These are phyloP conservation scores for Yamadazyma trypodendri DNA, from an alignment of 1,139 yeast species.

Conservation along the genomic window DNA sequence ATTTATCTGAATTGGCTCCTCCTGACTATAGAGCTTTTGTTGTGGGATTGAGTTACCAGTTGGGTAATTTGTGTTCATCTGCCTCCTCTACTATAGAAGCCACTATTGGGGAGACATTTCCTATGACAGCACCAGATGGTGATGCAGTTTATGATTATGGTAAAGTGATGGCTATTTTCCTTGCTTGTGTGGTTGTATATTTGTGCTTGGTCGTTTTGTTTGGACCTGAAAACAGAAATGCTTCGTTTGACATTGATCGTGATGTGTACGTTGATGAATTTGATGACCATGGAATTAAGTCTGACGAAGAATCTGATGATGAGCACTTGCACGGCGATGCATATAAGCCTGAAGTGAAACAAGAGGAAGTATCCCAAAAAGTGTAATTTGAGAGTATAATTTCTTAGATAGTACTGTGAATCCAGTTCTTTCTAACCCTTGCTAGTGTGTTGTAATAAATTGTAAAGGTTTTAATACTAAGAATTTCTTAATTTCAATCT, in stretches of 20 bases:
- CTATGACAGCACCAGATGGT: conserved; percentile 23
- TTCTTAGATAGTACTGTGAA: too few species aligned
- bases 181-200: conserved; percentile 74
- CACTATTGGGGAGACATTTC: conserved; percentile 68
- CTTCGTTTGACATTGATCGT: conserved; percentile 27
- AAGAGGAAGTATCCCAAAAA: background rate
- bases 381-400: too few species aligned
- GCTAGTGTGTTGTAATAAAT: background rate
- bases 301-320: conserved; percentile 12
- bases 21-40: conserved; percentile 75
- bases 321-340: background rate
- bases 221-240: conserved; percentile 72
- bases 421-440: background rate
- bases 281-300: conserved; percentile 14
- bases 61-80: conserved; percentile 81
- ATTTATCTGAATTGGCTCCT: conserved; percentile 71
- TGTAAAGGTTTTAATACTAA: background rate
- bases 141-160: conserved; percentile 27
- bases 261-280: conserved; percentile 18
- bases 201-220: conserved; percentile 55
- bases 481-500: background rate
- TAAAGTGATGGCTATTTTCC: conserved; percentile 76
- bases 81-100: conserved; percentile 84
- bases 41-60: conserved; percentile 74
- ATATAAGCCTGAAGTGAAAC: conserved; percentile 1